Conservation (phyloP, 805 yeast species). For the Suhomyces tanzawaensis region DNA sequence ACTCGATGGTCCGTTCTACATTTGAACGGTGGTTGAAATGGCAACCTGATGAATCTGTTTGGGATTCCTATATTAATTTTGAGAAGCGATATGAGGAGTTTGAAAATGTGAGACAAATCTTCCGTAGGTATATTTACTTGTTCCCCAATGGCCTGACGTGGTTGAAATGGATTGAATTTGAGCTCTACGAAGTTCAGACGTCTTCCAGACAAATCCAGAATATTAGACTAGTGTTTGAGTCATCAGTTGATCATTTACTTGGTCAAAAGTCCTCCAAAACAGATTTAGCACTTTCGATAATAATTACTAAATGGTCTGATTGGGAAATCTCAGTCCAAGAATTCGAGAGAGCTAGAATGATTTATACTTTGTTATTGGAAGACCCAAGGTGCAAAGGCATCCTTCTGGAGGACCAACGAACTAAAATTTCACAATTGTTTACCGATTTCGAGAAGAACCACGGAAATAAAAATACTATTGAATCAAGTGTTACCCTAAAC, state of each 20-base stretch:
- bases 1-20: slow-evolving; percentile 57
- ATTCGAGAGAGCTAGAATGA: slow-evolving; percentile 58
- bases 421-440: slow-evolving; percentile 37
- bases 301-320: slow-evolving; percentile 56
- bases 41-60: slow-evolving; percentile 66
- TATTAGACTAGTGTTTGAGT: slow-evolving; percentile 63
- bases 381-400: slow-evolving; percentile 14
- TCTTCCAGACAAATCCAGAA: slow-evolving; percentile 35
- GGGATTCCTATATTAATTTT: slow-evolving; percentile 72
- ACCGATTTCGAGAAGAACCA: slow-evolving; percentile 63
- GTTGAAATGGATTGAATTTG: slow-evolving; percentile 75
- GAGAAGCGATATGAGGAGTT: slow-evolving; percentile 63
- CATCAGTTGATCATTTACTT: slow-evolving; percentile 54
- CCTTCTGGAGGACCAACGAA: slow-evolving; percentile 27
- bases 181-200: slow-evolving; percentile 29
- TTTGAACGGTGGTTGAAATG: slow-evolving; percentile 80
- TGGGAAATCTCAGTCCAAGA: slow-evolving; percentile 69
- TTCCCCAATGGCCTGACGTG: slow-evolving; percentile 60
- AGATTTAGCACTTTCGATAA: slow-evolving; percentile 30
- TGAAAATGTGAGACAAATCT: slow-evolving; percentile 58
- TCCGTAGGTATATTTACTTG: slow-evolving; percentile 42
- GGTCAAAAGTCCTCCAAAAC: slow-evolving; percentile 7
- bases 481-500: slow-evolving; percentile 49
- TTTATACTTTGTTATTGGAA: slow-evolving; percentile 50
- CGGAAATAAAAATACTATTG: slow-evolving; percentile 57